Evolutionary conservation across 2,329 filamentous ascomycete genomes (phyloP), one percentile per base, ranked within the genome.

Genomic region (Camillea tinctor): DNA sequence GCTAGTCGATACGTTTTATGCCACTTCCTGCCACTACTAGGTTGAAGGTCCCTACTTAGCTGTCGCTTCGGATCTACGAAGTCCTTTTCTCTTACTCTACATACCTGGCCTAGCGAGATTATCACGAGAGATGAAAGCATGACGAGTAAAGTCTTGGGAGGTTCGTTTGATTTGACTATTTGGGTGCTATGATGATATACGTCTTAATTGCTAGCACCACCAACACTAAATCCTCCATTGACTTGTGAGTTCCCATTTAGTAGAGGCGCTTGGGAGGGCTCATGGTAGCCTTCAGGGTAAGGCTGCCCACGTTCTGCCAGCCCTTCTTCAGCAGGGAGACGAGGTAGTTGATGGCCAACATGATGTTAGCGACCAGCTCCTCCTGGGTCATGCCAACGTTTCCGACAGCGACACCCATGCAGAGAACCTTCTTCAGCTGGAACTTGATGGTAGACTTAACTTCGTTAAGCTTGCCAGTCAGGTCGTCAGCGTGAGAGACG

Each of bases 401-500:
- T 79, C 95, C 95, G 77, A 99, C 92, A 74, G 95, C 95, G 79
- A 98, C 94, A 90, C 94, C 95, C 88, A 99, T 93, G 88, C 95
- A 99, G 74, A 99, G 88, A 80, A 99, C 95, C 92, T 99, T 99
- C 92, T 99, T 99, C 77, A 99, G 88, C 88, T 99, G 93, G 91
- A 99, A 99, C 90, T 99, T 99, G 90, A 99, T 98, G 82, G 95
- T 99, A 75, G 92, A 97, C 91, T 97, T 98, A 88, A 99, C 94
- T 81, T 99, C 95, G 84, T 85, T 97, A 86, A 98, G 92, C 90
- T 97, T 97, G 86, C 83, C 87, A 79, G 83, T 85, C 72, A 99
- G 89, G 80, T 98, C 94, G 78, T 99, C 95, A 80, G 85, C 80
- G 90, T 99, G 95, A 69, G 93, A 97, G 83, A 99, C 91, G 72